Evolutionary conservation across 2,329 filamentous ascomycete species (phyloP), one percentile per base, ranked within the genome.

Genomic region (Lecanicillium sp.): DNA sequence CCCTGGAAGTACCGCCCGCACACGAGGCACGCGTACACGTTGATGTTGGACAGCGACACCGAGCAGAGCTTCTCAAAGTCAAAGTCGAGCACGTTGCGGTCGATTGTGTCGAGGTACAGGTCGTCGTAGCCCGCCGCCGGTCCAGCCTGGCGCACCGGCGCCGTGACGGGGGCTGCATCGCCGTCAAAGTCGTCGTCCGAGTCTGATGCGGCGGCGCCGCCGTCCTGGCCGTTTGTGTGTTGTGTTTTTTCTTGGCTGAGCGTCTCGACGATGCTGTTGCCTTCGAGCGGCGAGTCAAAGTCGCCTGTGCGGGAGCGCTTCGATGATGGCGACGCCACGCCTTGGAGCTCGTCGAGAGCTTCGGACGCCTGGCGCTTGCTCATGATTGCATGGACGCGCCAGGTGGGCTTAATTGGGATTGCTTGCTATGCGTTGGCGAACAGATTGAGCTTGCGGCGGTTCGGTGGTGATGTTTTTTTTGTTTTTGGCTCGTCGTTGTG

Each of bases 41-140:
- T 98, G 66, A 97, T 96, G 59, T 97, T 97, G 35, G 89, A 95
- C 7, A 98, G 74, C 25, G 87, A 94, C 49, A 98, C 75, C 17
- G 90, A 97, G 66, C 92, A 98, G 11, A 96, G 78, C 70, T 98
- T 98, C 60, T 98, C 92, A 59, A 98, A 98, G 63, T 98, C 92
- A 58, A 97, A 97, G 63, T 98, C 92, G 41, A 97, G 80, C 33
- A 95, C 81, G 55, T 82, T 79, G 54, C 92, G 86, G 61, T 95
- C 81, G 64, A 98, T 94, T 11, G 92, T 97, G 68, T 98, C 92
- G 50, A 98, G 84, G 60, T 98, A 98, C 19, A 98, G 79, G 60
- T 98, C 90, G 53, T 84, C 82, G 67, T 96, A 98, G 45, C 90
- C 90, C 58, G 84, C 84, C 25, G 85, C 77, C 13, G 90, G 88